A percentile compares a stretch with the other conserved stretches of the same genome.
These are phyloP conservation scores for Botrytis paeoniae DNA, from an alignment of 2,329 filamentous ascomycete species.

Conservation along the genomic window DNA sequence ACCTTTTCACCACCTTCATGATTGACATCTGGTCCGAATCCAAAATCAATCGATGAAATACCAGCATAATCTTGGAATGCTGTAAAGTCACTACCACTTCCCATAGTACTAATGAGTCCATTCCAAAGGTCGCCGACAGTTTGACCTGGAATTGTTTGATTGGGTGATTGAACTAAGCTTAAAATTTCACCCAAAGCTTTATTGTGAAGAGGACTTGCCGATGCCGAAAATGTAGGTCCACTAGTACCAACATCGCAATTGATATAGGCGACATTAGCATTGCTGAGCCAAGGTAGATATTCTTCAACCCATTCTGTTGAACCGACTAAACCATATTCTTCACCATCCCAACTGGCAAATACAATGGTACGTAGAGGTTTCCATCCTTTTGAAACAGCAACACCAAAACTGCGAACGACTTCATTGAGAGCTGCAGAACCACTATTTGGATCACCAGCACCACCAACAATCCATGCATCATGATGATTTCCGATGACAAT, in stretches of 20 bases:
- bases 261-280: slow-evolving; percentile 68
- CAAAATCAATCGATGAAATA: slow-evolving; percentile 54
- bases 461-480: slow-evolving; percentile 86
- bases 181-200: slow-evolving; percentile 58
- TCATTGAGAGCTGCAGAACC: slow-evolving; percentile 79
- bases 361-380: slow-evolving; percentile 86
- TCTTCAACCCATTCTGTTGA: slow-evolving; percentile 88
- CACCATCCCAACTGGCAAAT: slow-evolving; percentile 72
- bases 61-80: slow-evolving; percentile 59
- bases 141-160: slow-evolving; percentile 40
- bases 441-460: slow-evolving; percentile 78
- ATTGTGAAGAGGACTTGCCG: slow-evolving; percentile 62
- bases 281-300: slow-evolving; percentile 70
- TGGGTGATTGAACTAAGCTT: slow-evolving; percentile 45
- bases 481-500: slow-evolving; percentile 89
- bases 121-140: slow-evolving; percentile 48
- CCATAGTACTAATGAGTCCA: slow-evolving; percentile 54
- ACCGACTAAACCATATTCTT: slow-evolving; percentile 77
- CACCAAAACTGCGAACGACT: slow-evolving; percentile 70
- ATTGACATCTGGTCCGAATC: slow-evolving; percentile 44
- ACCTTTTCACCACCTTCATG: slow-evolving; percentile 38
- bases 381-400: slow-evolving; percentile 71
- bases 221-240: slow-evolving; percentile 55
- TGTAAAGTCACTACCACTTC: slow-evolving; percentile 66
- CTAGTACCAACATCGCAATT: slow-evolving; percentile 72